Evolutionary conservation across 1,284 basidiomycete species (phyloP).

Genomic region (Tylopilus sp.): DNA sequence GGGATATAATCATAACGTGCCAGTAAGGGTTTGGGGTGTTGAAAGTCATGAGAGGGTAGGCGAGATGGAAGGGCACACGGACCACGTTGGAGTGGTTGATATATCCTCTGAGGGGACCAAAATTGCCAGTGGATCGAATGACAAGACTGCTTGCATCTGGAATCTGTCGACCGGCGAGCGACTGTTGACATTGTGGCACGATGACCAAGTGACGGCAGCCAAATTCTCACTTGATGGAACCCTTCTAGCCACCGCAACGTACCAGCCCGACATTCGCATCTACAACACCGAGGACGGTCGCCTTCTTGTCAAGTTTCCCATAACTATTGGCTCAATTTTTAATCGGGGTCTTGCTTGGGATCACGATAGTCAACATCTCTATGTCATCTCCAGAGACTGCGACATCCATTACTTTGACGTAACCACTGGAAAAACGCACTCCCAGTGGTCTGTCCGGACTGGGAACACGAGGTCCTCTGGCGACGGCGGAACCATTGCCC

Average conservation of each 20-base stretch:
- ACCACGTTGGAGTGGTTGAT: no score
- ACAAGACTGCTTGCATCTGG: no score
- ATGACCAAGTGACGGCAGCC: no score
- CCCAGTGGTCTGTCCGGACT: background rate
- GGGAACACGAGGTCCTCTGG: background rate
- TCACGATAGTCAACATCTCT: background rate
- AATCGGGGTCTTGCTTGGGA: background rate
- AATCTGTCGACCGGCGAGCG: no score
- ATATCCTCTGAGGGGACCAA: no score
- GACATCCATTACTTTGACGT: background rate
- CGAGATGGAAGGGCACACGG: background rate
- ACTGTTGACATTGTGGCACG: no score
- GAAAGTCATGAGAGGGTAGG: background rate
- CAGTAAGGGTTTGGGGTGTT: background rate
- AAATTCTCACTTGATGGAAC: no score
- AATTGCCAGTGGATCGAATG: no score
- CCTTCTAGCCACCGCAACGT: background rate
- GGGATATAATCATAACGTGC: background rate
- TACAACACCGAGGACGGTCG: background rate
- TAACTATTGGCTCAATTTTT: background rate
- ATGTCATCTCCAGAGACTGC: background rate
- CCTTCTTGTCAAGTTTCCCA: background rate
- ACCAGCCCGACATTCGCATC: background rate
- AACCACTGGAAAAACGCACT: background rate
- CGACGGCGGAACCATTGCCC: background rate